Percentiles rank a stretch among this genome's conserved stretches.
Evolutionary conservation across 2,329 filamentous ascomycete genomes (phyloP).

Genomic region (Helminthosporium solani): DNA sequence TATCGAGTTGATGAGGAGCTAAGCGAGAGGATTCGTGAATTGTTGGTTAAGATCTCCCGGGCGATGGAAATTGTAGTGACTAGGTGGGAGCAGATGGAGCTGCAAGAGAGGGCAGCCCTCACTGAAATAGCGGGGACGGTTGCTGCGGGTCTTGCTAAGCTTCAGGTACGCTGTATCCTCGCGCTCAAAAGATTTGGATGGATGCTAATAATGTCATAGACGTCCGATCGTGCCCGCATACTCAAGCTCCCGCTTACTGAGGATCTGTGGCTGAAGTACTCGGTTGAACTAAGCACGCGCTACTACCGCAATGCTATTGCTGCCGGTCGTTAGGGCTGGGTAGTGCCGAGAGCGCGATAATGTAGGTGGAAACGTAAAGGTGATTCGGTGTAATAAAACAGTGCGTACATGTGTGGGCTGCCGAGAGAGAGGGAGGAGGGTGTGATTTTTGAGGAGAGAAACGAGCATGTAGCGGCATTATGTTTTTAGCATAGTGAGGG

Average conservation of each 20-base stretch:
- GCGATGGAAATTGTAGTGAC: slow-evolving; percentile 43
- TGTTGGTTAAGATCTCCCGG: slow-evolving; percentile 39
- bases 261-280: slow-evolving; percentile 69
- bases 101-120: slow-evolving; percentile 66
- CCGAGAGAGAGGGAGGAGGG: no score
- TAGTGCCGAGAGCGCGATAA: background rate
- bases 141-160: slow-evolving; percentile 61
- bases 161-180: slow-evolving; percentile 34
- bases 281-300: slow-evolving; percentile 66
- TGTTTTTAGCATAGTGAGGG: background rate
- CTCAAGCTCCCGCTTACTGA: slow-evolving; percentile 68
- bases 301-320: slow-evolving; percentile 60
- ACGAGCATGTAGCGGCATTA: background rate
- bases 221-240: slow-evolving; percentile 48
- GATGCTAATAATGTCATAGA: slow-evolving; percentile 38
- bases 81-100: slow-evolving; percentile 43
- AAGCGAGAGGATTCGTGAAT: slow-evolving; percentile 28
- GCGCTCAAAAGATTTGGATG: slow-evolving; percentile 12
- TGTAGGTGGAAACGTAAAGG: background rate
- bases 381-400: no score
- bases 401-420: no score
- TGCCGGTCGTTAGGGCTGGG: background rate
- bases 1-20: slow-evolving; percentile 35
- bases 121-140: slow-evolving; percentile 79
- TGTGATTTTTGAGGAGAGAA: no score